phyloP scores from a whole-genome alignment of 441 rosid species.

The Gossypium trilobum region DNA sequence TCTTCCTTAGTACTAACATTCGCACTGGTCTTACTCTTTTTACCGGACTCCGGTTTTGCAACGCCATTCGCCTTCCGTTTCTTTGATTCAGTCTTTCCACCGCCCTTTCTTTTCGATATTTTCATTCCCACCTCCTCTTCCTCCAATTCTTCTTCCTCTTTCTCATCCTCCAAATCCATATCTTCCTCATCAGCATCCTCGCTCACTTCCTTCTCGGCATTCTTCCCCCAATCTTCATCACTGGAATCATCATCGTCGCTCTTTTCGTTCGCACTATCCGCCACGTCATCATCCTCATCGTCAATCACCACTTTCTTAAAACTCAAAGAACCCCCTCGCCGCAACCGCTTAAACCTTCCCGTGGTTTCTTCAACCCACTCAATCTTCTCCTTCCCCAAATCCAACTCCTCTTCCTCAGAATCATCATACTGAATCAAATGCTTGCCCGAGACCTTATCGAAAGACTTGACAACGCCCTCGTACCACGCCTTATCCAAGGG shows the following conservation, averaged over 20 bases:
- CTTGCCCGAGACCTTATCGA: constrained; percentile 41
- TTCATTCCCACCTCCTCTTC: constrained; percentile 22
- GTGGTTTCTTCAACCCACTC: constrained; percentile 56
- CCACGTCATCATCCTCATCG: constrained; percentile 39
- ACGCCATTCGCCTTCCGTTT: constrained; percentile 45
- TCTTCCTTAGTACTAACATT: constrained; percentile 24
- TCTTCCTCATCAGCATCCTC: constrained; percentile 43
- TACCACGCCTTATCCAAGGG: constrained; percentile 89
- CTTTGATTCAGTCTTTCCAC: constrained; percentile 23
- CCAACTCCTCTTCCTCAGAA: constrained; percentile 77
- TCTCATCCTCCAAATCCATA: constrained; percentile 49
- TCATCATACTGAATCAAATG: constrained; percentile 74
- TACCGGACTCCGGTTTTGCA: constrained; percentile 32
- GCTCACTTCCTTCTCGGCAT: constrained; percentile 34
- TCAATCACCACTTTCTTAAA: constrained; percentile 41
- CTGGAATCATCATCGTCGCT: constrained; percentile 44
- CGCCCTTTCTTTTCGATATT: constrained; percentile 10
- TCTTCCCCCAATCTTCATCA: constrained; percentile 77
- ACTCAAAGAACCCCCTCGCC: constrained; percentile 47
- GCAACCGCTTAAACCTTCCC: constrained; percentile 54
- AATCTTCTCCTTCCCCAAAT: constrained; percentile 70
- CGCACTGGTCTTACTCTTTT: constrained; percentile 38
- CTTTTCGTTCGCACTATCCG: constrained; percentile 31
- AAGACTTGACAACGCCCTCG: constrained; percentile 51
- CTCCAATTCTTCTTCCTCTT: constrained; percentile 28